Conservation (phyloP, 345 rosid species). For the Camelina neglecta region DNA sequence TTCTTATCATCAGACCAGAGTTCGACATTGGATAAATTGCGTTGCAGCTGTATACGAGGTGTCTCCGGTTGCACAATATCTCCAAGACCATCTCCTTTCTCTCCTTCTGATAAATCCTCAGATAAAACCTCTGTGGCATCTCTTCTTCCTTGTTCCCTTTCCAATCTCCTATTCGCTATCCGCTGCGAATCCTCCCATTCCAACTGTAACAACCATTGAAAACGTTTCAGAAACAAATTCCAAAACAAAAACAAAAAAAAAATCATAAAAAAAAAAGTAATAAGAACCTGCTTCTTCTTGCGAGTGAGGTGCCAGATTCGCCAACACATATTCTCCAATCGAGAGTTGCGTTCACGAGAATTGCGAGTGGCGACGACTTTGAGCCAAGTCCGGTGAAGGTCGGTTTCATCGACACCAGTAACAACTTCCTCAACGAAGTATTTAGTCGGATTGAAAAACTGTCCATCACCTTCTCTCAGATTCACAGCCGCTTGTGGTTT, state of each 20-base stretch:
- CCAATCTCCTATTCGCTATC: constrained; percentile 64
- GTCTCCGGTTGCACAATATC: constrained; percentile 70
- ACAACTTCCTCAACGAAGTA: constrained; percentile 98
- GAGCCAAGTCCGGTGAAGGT: constrained; percentile 88
- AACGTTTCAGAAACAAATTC: background rate
- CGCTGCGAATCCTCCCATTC: constrained; percentile 80
- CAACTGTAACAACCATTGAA: constrained; percentile 46
- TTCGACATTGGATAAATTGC: constrained; percentile 76
- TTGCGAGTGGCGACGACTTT: constrained; percentile 96
- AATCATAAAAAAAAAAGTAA: background rate
- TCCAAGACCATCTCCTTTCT: constrained; percentile 74
- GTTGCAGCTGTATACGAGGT: constrained; percentile 62
- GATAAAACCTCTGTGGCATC: constrained; percentile 90
- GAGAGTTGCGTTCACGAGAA: constrained; percentile 88
- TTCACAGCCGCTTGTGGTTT: constrained; percentile 44
- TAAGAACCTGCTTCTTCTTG: constrained; percentile 89
- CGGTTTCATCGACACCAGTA: constrained; percentile 88
- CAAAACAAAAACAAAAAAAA: background rate
- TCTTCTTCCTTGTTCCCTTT: constrained; percentile 79
- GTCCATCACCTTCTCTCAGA: constrained; percentile 59
- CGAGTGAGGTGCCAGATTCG: constrained; percentile 99
- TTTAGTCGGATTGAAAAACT: constrained; percentile 81
- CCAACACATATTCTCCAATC: constrained; percentile 99
- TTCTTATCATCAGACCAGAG: constrained; percentile 96
- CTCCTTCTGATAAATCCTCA: constrained; percentile 96